Evolutionary conservation across 2,329 filamentous ascomycete species (phyloP).

Genomic region (Gyromitra esculenta): DNA sequence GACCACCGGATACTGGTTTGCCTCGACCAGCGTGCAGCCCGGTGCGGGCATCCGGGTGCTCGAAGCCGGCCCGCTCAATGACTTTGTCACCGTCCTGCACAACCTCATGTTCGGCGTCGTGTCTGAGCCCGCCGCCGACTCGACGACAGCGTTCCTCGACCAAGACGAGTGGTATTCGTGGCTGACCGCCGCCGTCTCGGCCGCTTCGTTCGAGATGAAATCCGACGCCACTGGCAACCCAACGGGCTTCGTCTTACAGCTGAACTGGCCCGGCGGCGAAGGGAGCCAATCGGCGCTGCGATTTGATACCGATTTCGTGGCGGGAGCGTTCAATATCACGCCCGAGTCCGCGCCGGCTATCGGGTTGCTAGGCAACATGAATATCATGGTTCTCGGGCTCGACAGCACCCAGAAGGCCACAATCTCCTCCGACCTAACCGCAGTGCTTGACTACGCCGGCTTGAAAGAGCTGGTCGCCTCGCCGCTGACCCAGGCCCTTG

Average conservation of each 20-base stretch:
- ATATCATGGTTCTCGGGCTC: slow-evolving; percentile 29
- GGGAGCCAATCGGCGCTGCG: neutral
- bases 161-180: slow-evolving; percentile 23
- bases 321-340: neutral
- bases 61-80: neutral
- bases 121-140: neutral
- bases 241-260: neutral
- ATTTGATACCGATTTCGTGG: slow-evolving; percentile 22
- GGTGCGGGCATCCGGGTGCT: neutral
- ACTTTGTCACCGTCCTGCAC: slow-evolving; percentile 14
- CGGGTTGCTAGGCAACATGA: neutral
- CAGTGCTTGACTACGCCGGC: slow-evolving; percentile 14
- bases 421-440: neutral
- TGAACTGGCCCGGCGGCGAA: neutral
- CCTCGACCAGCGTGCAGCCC: neutral
- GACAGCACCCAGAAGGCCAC: neutral
- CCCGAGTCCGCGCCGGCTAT: neutral
- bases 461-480: neutral
- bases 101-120: neutral
- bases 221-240: slow-evolving; percentile 20
- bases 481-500: neutral
- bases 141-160: neutral
- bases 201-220: slow-evolving; percentile 11
- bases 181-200: neutral
- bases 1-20: slow-evolving; percentile 4